These are phyloP conservation scores for Fusarium denticulatum DNA, from an alignment of 2,329 filamentous ascomycete genomes.

Conservation along the genomic window DNA sequence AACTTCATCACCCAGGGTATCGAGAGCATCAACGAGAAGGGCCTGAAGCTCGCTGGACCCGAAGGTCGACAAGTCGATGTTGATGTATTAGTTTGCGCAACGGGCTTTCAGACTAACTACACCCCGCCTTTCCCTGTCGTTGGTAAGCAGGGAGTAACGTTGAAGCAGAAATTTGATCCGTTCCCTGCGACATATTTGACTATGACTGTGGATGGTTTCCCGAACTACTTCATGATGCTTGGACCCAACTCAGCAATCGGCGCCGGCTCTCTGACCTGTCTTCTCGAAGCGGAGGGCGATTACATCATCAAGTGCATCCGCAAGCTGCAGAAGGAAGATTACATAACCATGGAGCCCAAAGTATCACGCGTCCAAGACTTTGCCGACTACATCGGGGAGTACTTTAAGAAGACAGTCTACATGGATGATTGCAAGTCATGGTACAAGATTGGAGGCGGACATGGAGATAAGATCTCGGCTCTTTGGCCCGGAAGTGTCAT, in stretches of 20 bases:
- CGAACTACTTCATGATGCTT: not conserved
- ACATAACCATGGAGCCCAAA: not conserved
- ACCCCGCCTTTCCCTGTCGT: not conserved
- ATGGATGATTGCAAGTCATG: not conserved
- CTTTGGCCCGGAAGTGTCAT: not conserved
- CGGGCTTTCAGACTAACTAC: not conserved
- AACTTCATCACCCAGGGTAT: not conserved
- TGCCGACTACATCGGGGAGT: not conserved
- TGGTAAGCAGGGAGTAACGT: rapidly evolving
- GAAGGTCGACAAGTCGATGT: not conserved
- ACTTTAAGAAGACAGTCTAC: not conserved
- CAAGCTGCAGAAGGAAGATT: constrained; percentile 2
- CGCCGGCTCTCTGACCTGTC: not conserved
- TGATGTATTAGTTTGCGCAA: not conserved
- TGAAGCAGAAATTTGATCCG: not conserved
- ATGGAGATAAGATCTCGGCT: not conserved
- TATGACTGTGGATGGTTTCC: not conserved
- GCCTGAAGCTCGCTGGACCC: not conserved
- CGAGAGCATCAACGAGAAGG: not conserved
- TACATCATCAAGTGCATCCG: not conserved
- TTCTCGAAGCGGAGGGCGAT: not conserved
- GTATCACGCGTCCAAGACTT: not conserved
- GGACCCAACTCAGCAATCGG: not conserved
- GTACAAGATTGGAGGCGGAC: not conserved
- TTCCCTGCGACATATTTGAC: not conserved